A percentile compares a stretch with the other conserved stretches of the same genome.
These are phyloP conservation scores for Melastoma candidum DNA, from an alignment of 441 rosid genomes.

Conservation along the genomic window DNA sequence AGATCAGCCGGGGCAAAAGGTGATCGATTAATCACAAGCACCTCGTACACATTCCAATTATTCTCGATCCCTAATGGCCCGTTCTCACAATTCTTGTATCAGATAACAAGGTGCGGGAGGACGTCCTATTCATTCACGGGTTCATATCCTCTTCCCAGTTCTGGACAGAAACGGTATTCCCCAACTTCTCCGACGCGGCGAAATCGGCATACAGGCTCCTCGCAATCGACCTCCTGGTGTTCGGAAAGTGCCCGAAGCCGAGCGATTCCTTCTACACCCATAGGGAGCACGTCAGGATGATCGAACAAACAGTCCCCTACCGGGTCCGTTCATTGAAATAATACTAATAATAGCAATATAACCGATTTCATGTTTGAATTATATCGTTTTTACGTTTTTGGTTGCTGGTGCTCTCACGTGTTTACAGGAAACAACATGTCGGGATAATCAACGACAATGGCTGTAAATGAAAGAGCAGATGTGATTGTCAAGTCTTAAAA, in stretches of 20 bases:
- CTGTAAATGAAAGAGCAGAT: no score
- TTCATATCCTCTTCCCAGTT: conserved; percentile 15
- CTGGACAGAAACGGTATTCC: conserved; percentile 16
- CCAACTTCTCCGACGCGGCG: conserved; percentile 9
- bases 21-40: no score
- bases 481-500: no score
- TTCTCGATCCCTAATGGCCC: no score
- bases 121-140: conserved; percentile 16
- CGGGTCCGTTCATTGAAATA: conserved; percentile 12
- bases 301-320: conserved; percentile 13
- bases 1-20: no score
- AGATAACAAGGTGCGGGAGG: conserved; percentile 4
- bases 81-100: not conserved
- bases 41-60: no score
- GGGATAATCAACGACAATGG: no score
- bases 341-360: no score
- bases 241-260: conserved; percentile 18
- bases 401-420: no score
- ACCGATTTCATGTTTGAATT: no score
- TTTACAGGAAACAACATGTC: no score
- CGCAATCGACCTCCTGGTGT: conserved; percentile 15
- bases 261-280: conserved; percentile 14
- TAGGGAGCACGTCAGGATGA: conserved; percentile 18
- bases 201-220: conserved; percentile 10
- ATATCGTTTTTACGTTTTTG: no score